A percentile compares a stretch with the other conserved stretches of the same genome.
Evolutionary conservation across 176 grass and related monocot genomes (phyloP).

Genomic region (Urochloa ruziziensis): DNA sequence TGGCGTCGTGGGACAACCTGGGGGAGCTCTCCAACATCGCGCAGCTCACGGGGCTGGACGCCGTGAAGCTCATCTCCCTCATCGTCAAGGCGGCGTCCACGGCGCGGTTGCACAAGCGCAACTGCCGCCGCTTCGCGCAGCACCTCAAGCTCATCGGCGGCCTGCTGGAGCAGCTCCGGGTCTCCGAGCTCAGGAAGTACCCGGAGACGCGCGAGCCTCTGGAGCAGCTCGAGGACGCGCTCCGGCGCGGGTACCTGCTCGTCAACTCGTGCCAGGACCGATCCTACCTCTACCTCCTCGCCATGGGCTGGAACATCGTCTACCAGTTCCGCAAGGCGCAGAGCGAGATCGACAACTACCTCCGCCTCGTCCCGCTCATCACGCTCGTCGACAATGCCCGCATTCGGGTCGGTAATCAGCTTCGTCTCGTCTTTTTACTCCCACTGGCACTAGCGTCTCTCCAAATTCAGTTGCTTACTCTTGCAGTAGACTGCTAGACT

Average conservation of each 20-base stretch:
- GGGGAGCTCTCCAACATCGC: conserved; percentile 59
- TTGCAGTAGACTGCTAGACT: neutral
- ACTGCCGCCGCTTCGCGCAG: conserved; percentile 75
- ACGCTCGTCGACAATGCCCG: conserved; percentile 83
- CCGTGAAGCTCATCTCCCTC: conserved; percentile 59
- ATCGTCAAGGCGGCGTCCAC: conserved; percentile 67
- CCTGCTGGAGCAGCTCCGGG: conserved; percentile 70
- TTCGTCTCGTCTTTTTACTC: neutral
- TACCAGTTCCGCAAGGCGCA: conserved; percentile 85
- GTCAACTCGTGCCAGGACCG: conserved; percentile 75
- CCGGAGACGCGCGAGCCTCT: conserved; percentile 95
- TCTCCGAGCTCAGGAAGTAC: conserved; percentile 86
- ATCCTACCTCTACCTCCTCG: conserved; percentile 82
- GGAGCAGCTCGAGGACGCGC: conserved; percentile 84
- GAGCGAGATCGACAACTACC: conserved; percentile 92
- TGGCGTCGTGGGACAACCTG: conserved; percentile 57
- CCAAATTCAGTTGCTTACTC: neutral
- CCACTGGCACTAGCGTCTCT: neutral
- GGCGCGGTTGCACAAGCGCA: conserved; percentile 85
- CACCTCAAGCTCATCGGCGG: conserved; percentile 79
- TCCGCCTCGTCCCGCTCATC: conserved; percentile 86
- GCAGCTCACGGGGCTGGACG: conserved; percentile 82
- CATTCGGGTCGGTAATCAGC: conserved; percentile 54
- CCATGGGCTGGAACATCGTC: conserved; percentile 93
- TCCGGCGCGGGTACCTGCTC: conserved; percentile 57